Base-by-base conservation (phyloP, 306 rosid genomes). In the Mucuna pruriens region DNA sequence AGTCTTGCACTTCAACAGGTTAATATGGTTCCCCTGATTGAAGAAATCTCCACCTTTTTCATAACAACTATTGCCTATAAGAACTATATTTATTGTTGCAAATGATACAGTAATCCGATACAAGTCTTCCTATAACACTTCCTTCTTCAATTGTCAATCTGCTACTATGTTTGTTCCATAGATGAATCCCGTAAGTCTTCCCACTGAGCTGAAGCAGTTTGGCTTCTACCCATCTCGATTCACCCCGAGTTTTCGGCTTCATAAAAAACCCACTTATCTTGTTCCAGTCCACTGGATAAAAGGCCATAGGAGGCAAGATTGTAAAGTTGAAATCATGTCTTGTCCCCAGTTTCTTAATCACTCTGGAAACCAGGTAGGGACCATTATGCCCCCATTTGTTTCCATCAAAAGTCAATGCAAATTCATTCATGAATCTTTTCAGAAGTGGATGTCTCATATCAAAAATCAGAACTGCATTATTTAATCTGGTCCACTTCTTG, bases 351-450 rank as follows among this genome's bases (percentile, higher is more conserved):
- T 86, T 89, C 69, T 42, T 34, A 26, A 84, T 84, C 51, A 91
- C 97, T 76, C 93, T 84, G 13, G 97, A 85, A 33, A 94, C 91
- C 82, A 94, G 36, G 74, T 89, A 90, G 8, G 98, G 98, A 40
- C 91, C 94, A 44, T 90, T 91, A 58, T 87, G 76, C 9, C 93
- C 97, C 94, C 94, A 90, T 77, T 60, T 88, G 55, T 73, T 91
- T 17, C 95, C 98, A 81, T 94, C 84, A 58, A 86, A 94, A 74
- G 90, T 88, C 7, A 23, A 31, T 2, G 95, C 85, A 83, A 94
- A 90, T 65, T 91, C 94, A 76, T 82, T 48, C 12, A 90, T 90
- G 89, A 94, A 91, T 69, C 71, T 85, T 36, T 45, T 49, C 64
- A 90, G 60, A 62, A 91, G 92, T 7, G 94, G 97, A 80, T 90